Base-by-base conservation (phyloP, 2,329 filamentous ascomycete species). In the Diaporthe humulicola region DNA sequence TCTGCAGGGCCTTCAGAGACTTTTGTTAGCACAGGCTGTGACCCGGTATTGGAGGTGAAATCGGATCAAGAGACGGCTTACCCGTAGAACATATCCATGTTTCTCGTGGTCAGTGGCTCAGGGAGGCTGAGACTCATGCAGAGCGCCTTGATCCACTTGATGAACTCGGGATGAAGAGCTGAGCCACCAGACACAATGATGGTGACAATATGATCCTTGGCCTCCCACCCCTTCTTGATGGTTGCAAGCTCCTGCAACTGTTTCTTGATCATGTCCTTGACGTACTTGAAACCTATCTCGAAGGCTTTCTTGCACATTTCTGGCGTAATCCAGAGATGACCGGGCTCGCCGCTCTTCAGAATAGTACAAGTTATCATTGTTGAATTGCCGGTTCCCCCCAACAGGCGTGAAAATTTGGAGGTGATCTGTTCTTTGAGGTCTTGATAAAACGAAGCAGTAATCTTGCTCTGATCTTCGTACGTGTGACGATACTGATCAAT, bases 311-410 rank as follows among this genome's bases (percentile, higher is more conserved):
- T 10, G 25, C n/a, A 4, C 38, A 42, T 42, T 22, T 45, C 58
- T 15, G 5, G 1, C 7, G n/a, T 12, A n/a, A 64, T n/a, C 5
- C 1, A 1, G 3, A 38, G 10, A 4, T 2, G 2, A 4, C 36
- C 4, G 9, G 19, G 30, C 3, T 15, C 1, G 1, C 1, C 10
- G 5, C 12, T 12, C n/a, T n/a, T 7, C 0, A n/a, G 22, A 14
- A 4, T 1, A 7, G n/a, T 7, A 22, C 48, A 50, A 4, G n/a
- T 25, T n/a, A 50, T 25, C 0, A n/a, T n/a, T 12, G 28, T 4
- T 50, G 45, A 12, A 8, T 50, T 22, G 8, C 7, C 19, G n/a
- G n/a, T n/a, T n/a, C 45, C 45, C 9, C 2, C 19, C 28, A 19
- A 9, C 3, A 25, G 12, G 2, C 14, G 4, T 52, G 2, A 1